Base-by-base conservation (phyloP, 1,284 basidiomycete genomes). In the Irpex rosettiformis region DNA sequence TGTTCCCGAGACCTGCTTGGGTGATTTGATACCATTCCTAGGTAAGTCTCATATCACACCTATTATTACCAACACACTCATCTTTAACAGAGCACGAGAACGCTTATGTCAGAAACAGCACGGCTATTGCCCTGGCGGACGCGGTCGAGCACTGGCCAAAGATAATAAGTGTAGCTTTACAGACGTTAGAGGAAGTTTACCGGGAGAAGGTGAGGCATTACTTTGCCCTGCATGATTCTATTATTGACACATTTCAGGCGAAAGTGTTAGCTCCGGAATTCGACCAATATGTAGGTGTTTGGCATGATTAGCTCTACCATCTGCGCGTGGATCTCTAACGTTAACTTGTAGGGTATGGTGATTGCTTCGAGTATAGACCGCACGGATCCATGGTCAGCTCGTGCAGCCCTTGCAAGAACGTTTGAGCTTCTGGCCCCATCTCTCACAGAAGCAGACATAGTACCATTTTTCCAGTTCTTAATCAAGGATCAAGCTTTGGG, bases 381-480 rank as follows among this genome's bases (percentile, higher is more conserved):
- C 33, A 77, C 85, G n/a, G 97, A 99, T 73, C 96, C 96, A 3
- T 99, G 93, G 93, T 82, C 86, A 56, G 81, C 89, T 25, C 84
- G 97, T 30, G 79, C 90, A 1, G 94, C 96, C 3, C 80, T 91
- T 51, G 91, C 92, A 0, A 73, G 78, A 5, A 76, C 92, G 0
- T 86, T 98, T 57, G 82, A 86, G 62, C 76, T 84, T 2, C 72
- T 96, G 2, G 85, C 94, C 0, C 85, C 88, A 1, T 77, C 77
- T 16, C 89, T 96, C 63, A 79, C 83, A 0, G 77, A 83, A 6
- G 75, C 78, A 0, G 82, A 89, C 43, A 80, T 98, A 4, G 84
- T 86, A 27, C 81, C 88, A 0, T 90, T 98, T 74, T 96, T 98
- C 77, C 77, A 82, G 61, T 97, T 99, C 76, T 76, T 99, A 33